Percentiles rank a stretch among this genome's conserved stretches.
phyloP scores from a whole-genome alignment of 352 stramenopile species.

The Pythium brachiatum region DNA sequence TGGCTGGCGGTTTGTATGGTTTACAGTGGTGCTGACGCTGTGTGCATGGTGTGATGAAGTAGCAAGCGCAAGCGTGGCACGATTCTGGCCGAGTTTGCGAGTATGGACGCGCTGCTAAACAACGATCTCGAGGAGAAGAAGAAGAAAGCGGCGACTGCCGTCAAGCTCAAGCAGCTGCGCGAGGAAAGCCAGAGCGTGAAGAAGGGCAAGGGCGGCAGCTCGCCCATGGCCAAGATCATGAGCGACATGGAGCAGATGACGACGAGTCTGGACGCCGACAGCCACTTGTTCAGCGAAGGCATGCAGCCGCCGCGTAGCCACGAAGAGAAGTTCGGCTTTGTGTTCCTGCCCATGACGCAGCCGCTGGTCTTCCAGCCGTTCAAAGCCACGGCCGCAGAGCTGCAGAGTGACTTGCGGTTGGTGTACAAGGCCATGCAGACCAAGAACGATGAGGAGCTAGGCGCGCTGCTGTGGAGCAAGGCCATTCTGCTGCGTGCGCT shows the following conservation, averaged over 20 bases:
- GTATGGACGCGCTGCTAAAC: slow-evolving; percentile 69
- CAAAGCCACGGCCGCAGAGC: slow-evolving; percentile 52
- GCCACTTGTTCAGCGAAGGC: slow-evolving; percentile 49
- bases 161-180: slow-evolving; percentile 55
- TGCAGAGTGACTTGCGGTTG: slow-evolving; percentile 46
- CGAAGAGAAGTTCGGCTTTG: slow-evolving; percentile 77
- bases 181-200: slow-evolving; percentile 39
- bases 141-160: slow-evolving; percentile 51
- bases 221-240: slow-evolving; percentile 59
- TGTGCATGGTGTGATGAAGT: background rate
- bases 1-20: no score
- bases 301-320: slow-evolving; percentile 36
- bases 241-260: slow-evolving; percentile 69
- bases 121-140: slow-evolving; percentile 58
- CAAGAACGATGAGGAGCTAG: slow-evolving; percentile 45
- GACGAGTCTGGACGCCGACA: slow-evolving; percentile 63
- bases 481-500: slow-evolving; percentile 59
- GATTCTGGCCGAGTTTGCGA: slow-evolving; percentile 67
- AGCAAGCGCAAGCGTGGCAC: slow-evolving; percentile 24
- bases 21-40: background rate
- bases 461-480: slow-evolving; percentile 67
- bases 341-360: slow-evolving; percentile 77
- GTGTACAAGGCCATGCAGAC: slow-evolving; percentile 70
- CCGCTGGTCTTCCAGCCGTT: slow-evolving; percentile 54
- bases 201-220: slow-evolving; percentile 16